Percentiles rank a stretch among this genome's conserved stretches.
Evolutionary conservation across 805 yeast species (phyloP).

Genomic region (Barnettozyma botsteinii): DNA sequence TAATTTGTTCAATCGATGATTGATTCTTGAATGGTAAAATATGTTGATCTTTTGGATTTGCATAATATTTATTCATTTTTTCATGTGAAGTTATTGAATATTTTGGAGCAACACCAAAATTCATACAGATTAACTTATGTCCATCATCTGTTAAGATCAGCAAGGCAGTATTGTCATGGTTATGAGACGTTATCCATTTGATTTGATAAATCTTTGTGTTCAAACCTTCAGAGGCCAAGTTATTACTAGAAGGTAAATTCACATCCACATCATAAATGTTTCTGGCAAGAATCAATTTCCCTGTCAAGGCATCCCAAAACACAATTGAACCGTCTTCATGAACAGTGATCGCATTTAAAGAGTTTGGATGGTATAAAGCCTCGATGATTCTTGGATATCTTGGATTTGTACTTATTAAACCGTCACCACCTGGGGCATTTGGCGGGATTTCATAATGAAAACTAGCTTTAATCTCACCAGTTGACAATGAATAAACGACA

Average conservation of each 20-base stretch:
- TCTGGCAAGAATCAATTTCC: constrained; percentile 69
- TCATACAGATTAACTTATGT: constrained; percentile 49
- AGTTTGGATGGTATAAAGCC: constrained; percentile 89
- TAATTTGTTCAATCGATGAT: constrained; percentile 39
- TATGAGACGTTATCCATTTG: constrained; percentile 72
- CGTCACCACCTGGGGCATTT: constrained; percentile 70
- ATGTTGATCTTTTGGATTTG: constrained; percentile 49
- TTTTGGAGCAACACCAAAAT: constrained; percentile 75
- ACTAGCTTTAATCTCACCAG: constrained; percentile 48
- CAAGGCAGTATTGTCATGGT: constrained; percentile 76
- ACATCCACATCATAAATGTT: constrained; percentile 60
- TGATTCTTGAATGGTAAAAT: constrained; percentile 48
- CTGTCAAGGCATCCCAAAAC: constrained; percentile 89
- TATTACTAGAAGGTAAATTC: constrained; percentile 40
- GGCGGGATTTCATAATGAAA: constrained; percentile 60
- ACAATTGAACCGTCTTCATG: constrained; percentile 81
- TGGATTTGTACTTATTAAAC: constrained; percentile 22
- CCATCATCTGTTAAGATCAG: constrained; percentile 64
- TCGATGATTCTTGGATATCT: constrained; percentile 40
- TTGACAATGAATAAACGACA: constrained; percentile 59
- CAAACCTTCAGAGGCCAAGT: constrained; percentile 15
- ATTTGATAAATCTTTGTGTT: constrained; percentile 43
- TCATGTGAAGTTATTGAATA: constrained; percentile 79
- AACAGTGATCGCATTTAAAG: constrained; percentile 71
- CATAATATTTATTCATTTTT: constrained; percentile 73